A percentile compares a stretch with the other conserved stretches of the same genome.
Conservation (phyloP, 306 rosid genomes). For the Mimosa pudica region DNA sequence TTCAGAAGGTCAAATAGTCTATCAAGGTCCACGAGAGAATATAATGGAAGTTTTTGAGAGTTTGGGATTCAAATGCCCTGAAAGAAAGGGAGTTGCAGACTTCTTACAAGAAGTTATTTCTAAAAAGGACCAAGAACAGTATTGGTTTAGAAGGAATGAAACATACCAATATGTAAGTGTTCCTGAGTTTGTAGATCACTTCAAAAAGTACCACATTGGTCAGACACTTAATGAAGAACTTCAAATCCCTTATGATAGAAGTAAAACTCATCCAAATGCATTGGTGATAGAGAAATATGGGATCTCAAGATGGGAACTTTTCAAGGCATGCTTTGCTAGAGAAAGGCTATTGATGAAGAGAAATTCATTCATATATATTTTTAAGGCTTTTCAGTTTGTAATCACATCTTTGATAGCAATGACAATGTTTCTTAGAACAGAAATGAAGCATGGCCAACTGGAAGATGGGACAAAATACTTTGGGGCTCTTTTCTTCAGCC, state of each 20-base stretch:
- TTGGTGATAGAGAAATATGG: slow-evolving; percentile 66
- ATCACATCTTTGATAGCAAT: slow-evolving; percentile 61
- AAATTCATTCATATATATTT: slow-evolving; percentile 60
- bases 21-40: slow-evolving; percentile 70
- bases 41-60: slow-evolving; percentile 56
- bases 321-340: slow-evolving; percentile 73
- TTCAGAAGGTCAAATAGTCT: slow-evolving; percentile 70
- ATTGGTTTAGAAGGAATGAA: slow-evolving; percentile 56
- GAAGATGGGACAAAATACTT: slow-evolving; percentile 61
- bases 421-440: slow-evolving; percentile 66
- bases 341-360: slow-evolving; percentile 74
- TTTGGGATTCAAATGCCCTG: slow-evolving; percentile 71
- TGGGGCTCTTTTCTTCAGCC: slow-evolving; percentile 72
- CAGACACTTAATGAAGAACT: slow-evolving; percentile 48
- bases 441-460: slow-evolving; percentile 62
- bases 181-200: slow-evolving; percentile 50
- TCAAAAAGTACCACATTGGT: slow-evolving; percentile 45
- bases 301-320: slow-evolving; percentile 61
- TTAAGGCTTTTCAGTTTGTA: slow-evolving; percentile 62
- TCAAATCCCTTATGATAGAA: slow-evolving; percentile 49
- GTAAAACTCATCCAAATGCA: slow-evolving; percentile 55
- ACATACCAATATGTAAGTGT: slow-evolving; percentile 56
- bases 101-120: slow-evolving; percentile 79
- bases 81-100: slow-evolving; percentile 73
- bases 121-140: slow-evolving; percentile 74